These are phyloP conservation scores for Colletotrichum plurivorum DNA, from an alignment of 2,329 filamentous ascomycete genomes.

Conservation along the genomic window DNA sequence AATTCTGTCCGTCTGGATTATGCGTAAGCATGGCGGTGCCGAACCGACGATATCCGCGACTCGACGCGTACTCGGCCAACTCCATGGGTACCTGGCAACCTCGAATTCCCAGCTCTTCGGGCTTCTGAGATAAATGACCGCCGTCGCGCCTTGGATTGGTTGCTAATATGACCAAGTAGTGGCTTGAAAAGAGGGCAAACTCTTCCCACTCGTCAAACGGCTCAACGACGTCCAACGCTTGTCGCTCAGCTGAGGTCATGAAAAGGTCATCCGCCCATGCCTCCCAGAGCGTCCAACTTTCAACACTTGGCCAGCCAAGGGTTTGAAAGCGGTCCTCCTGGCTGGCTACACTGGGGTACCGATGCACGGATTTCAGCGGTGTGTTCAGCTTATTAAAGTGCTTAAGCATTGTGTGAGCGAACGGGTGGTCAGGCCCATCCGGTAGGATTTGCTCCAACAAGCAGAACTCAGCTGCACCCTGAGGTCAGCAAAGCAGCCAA, in stretches of 20 bases:
- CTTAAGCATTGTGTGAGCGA: constrained; percentile 86
- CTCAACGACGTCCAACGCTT: constrained; percentile 77
- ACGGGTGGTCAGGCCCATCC: constrained; percentile 82
- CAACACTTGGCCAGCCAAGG: constrained; percentile 77
- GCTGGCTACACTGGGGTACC: constrained; percentile 75
- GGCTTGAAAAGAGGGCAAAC: constrained; percentile 85
- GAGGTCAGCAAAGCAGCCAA: constrained; percentile 39
- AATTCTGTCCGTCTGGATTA: constrained; percentile 57
- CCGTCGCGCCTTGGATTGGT: constrained; percentile 49
- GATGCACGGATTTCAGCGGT: constrained; percentile 79
- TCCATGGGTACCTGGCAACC: constrained; percentile 41
- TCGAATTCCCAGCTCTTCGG: constrained; percentile 2
- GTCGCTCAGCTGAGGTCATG: constrained; percentile 71
- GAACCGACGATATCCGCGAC: constrained; percentile 70
- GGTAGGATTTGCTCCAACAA: constrained; percentile 90
- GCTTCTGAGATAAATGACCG: constrained; percentile 16
- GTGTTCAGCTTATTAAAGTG: constrained; percentile 88
- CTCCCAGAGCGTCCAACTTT: constrained; percentile 82
- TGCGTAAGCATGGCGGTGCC: constrained; percentile 65
- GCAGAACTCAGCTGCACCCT: constrained; percentile 80
- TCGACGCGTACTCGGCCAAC: constrained; percentile 55
- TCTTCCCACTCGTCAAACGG: constrained; percentile 98
- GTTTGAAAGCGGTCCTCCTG: constrained; percentile 78
- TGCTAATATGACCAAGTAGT: constrained; percentile 86
- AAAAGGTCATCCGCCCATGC: constrained; percentile 82